A percentile compares a stretch with the other conserved stretches of the same genome.
Conservation (phyloP, 768 basidiomycete species). For the Rickenella mellea region DNA sequence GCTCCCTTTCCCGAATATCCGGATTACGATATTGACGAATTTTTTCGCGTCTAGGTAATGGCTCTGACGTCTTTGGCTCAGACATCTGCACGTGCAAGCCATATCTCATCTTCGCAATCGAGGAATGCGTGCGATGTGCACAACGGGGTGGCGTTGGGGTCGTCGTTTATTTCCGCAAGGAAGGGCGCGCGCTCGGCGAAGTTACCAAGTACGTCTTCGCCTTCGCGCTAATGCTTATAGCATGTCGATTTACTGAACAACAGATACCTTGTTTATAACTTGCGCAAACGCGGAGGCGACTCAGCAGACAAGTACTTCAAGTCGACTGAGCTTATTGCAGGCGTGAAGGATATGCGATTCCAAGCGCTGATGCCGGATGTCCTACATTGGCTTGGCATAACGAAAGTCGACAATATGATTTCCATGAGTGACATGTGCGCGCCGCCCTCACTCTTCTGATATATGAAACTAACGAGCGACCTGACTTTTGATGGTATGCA, state of each 20-base stretch:
- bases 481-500: not conserved
- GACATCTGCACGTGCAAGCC: conserved; percentile 92
- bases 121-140: conserved; percentile 81
- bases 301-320: conserved; percentile 91
- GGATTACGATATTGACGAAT: not conserved
- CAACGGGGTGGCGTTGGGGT: conserved; percentile 85
- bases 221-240: conserved; percentile 1
- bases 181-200: conserved; percentile 88
- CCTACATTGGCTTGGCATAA: conserved; percentile 89
- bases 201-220: conserved; percentile 63
- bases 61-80: conserved; percentile 93
- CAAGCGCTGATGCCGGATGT: conserved; percentile 93
- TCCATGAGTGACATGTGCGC: conserved; percentile 80
- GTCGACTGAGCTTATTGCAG: conserved; percentile 86
- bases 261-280: conserved; percentile 91
- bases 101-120: conserved; percentile 86
- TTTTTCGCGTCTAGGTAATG: conserved; percentile 53
- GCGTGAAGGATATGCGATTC: conserved; percentile 96
- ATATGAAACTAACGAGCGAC: not conserved
- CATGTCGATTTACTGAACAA: not conserved
- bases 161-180: conserved; percentile 91
- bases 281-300: conserved; percentile 91
- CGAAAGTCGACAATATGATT: conserved; percentile 82
- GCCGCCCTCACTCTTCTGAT: conserved; percentile 1
- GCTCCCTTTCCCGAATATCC: conserved; percentile 8